Base-by-base conservation (phyloP, 352 stramenopile species). In the Globisporangium radiosum region DNA sequence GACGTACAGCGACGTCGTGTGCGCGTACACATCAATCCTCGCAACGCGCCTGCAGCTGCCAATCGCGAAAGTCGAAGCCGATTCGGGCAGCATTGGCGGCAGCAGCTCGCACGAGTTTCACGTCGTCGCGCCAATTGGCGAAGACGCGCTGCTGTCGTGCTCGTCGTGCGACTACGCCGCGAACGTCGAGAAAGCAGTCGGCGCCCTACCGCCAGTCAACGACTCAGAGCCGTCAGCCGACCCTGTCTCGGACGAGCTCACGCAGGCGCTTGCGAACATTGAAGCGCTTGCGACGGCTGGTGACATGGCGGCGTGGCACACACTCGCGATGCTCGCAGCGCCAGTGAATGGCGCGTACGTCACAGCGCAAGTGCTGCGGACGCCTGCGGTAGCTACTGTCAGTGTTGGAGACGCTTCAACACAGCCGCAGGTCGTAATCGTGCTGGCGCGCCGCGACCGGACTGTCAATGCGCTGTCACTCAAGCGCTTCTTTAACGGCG, bases 31-130 rank as follows among this genome's bases (percentile, higher is more conserved):
- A 19, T 49, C 70, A 6, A 94, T 96, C 39, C 64, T 96, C 40
- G 61, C 71, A 33, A 68, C 71, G 37, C 78, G 77, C 13, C 69
- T 96, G 14, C 71, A 78, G 50, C 59, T 96, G 19, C 73, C 74
- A 17, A 78, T 94, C 13, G 87, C 76, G 54, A 75, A 90, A 39
- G 88, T 96, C 47, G 77, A 92, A 51, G 87, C 88, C 7, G 88
- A 96, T 60, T 90, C 84, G 9, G 88, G 88, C 45, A 88, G 76
- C 62, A 96, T 96, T 71, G 88, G 88, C 25, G 88, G 88, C 33
- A 94, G 88, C 63, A 58, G 94, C 37, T 94, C 88, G 47, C 88
- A 96, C 59, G 88, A 96, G 57, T 96, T 96, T 64, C 87, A 96
- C 58, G 85, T 96, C 53, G 65, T 95, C 5, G 80, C 85, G 6